Evolutionary conservation across 768 basidiomycete genomes (phyloP).

Genomic region (Rhodotorula kratochvilovae): DNA sequence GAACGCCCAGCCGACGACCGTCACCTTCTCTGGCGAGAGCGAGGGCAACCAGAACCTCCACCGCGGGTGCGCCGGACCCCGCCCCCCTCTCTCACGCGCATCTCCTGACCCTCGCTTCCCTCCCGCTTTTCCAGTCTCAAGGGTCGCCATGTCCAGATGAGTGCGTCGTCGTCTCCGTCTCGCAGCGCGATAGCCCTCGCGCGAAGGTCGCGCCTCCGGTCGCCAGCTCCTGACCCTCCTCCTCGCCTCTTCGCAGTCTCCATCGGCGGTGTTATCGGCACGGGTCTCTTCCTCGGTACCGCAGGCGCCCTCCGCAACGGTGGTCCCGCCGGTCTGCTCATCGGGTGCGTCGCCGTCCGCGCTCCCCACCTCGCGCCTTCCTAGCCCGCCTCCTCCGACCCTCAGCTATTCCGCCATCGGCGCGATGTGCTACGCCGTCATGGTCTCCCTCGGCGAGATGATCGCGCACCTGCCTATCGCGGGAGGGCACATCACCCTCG

Average conservation of each 20-base stretch:
- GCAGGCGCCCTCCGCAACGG: conserved; percentile 41
- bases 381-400: not conserved
- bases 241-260: not conserved
- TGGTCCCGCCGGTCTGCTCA: conserved; percentile 37
- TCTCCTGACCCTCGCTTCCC: not conserved
- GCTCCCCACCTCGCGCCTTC: not conserved
- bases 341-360: not conserved
- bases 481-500: conserved; percentile 44
- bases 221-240: not conserved
- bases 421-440: conserved; percentile 36
- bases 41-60: not conserved
- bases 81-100: not conserved
- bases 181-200: no score
- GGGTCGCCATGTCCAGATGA: conserved; percentile 32
- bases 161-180: no score
- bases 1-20: conserved; percentile 5
- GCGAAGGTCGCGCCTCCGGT: no score
- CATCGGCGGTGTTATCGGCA: conserved; percentile 28
- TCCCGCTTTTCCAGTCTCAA: conserved; percentile 7
- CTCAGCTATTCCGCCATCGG: conserved; percentile 32
- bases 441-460: conserved; percentile 40
- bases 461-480: conserved; percentile 37
- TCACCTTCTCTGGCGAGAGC: conserved; percentile 6
- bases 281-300: conserved; percentile 44
- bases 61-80: conserved; percentile 5